Evolutionary conservation across 768 basidiomycete species (phyloP).

Genomic region (Rhodotorula diobovata): DNA sequence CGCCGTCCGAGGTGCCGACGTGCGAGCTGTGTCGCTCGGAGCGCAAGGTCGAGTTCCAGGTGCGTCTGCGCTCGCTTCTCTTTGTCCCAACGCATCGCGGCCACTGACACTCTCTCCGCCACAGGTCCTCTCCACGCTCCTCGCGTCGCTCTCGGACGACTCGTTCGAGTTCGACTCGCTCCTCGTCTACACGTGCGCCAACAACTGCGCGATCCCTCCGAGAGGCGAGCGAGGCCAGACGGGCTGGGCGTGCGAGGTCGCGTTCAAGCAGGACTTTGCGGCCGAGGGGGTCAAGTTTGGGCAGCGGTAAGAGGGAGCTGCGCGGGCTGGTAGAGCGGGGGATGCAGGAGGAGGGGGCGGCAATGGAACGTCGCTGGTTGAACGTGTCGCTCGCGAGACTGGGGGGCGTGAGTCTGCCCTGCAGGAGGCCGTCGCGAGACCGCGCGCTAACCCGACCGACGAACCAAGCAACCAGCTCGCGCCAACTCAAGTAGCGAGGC

Average conservation of each 20-base stretch:
- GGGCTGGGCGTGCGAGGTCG: conserved; percentile 36
- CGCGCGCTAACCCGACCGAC: too few relatives aligned
- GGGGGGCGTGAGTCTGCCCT: too few relatives aligned
- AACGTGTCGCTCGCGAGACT: too few relatives aligned
- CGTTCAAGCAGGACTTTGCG: conserved; percentile 37
- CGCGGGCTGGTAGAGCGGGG: too few relatives aligned
- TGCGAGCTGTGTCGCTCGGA: conserved; percentile 30
- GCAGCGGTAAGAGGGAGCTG: not conserved
- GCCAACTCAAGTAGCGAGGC: too few relatives aligned
- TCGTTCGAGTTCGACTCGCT: conserved; percentile 37
- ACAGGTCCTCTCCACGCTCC: conserved; percentile 39
- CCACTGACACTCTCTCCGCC: not conserved
- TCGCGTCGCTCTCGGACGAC: conserved; percentile 35
- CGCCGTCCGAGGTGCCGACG: conserved; percentile 4
- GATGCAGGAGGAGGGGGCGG: too few relatives aligned
- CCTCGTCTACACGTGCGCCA: conserved; percentile 38
- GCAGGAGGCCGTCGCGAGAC: too few relatives aligned
- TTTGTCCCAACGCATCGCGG: accelerated
- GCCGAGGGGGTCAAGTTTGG: conserved; percentile 34
- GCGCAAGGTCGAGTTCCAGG: conserved; percentile 41
- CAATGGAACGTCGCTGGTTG: too few relatives aligned
- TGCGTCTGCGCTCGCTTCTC: conserved; percentile 10
- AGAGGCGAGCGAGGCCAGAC: conserved; percentile 4
- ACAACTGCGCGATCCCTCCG: conserved; percentile 27
- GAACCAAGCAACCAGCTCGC: too few relatives aligned